Evolutionary conservation across 2,329 filamentous ascomycete species (phyloP).

Genomic region (Aspergillus ustus): DNA sequence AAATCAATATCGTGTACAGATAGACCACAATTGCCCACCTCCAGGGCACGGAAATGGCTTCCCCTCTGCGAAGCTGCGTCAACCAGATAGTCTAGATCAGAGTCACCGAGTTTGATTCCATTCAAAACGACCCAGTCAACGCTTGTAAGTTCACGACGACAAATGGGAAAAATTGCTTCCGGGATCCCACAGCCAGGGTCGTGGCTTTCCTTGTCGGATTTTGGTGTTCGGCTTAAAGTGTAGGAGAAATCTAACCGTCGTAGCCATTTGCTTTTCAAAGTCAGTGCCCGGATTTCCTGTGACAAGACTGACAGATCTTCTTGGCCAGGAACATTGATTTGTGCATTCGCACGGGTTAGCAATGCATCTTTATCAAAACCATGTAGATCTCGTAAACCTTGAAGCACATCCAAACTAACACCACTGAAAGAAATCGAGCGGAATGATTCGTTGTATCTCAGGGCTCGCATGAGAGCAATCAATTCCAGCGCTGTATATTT

Average conservation of each 20-base stretch:
- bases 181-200: constrained; percentile 72
- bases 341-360: constrained; percentile 63
- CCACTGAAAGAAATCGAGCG: constrained; percentile 69
- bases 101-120: constrained; percentile 71
- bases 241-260: constrained; percentile 69
- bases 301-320: constrained; percentile 63
- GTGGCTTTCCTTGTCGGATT: constrained; percentile 52
- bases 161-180: constrained; percentile 70
- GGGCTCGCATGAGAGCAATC: constrained; percentile 70
- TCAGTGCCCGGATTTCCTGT: constrained; percentile 70
- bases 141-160: constrained; percentile 68
- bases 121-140: constrained; percentile 73
- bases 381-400: constrained; percentile 63
- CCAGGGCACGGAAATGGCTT: constrained; percentile 69
- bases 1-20: constrained; percentile 58
- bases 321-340: constrained; percentile 58
- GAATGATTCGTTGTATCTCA: constrained; percentile 74
- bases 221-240: constrained; percentile 61
- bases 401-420: constrained; percentile 67
- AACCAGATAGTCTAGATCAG: constrained; percentile 68
- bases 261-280: constrained; percentile 67
- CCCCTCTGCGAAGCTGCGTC: constrained; percentile 69
- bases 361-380: constrained; percentile 67
- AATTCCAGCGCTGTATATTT: constrained; percentile 66
- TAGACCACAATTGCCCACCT: constrained; percentile 66